Conservation (phyloP, 495 filamentous ascomycete genomes). For the Thozetella sp. region DNA sequence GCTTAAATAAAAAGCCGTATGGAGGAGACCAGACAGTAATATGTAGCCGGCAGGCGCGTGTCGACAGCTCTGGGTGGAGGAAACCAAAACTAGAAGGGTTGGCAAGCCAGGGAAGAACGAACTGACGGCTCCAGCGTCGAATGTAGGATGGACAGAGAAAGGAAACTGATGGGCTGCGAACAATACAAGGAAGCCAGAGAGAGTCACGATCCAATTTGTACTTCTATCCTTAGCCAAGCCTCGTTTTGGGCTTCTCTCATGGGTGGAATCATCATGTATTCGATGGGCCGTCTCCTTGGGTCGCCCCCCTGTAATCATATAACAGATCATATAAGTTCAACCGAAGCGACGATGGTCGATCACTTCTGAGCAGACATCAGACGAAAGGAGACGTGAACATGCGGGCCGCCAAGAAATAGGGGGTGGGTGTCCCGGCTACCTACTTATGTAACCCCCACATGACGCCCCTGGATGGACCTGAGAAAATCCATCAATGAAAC, state of each 20-base stretch:
- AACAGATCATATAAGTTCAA: neutral
- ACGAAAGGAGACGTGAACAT: neutral
- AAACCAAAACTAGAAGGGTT: too few species aligned
- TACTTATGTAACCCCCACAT: neutral
- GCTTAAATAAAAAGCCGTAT: too few species aligned
- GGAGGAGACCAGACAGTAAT: too few species aligned
- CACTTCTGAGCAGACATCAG: neutral
- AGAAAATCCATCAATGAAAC: conserved; percentile 3
- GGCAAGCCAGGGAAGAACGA: neutral
- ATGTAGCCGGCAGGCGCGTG: too few species aligned
- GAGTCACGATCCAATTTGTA: too few species aligned
- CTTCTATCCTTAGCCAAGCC: too few species aligned
- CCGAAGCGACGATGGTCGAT: neutral
- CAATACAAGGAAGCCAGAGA: neutral
- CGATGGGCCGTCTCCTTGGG: too few species aligned
- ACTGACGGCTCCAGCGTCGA: neutral
- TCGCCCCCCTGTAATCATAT: neutral
- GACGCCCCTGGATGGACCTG: neutral
- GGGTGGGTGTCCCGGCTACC: neutral
- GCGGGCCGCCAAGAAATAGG: neutral
- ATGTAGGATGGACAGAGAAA: neutral
- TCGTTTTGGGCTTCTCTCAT: too few species aligned
- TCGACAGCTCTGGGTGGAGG: too few species aligned
- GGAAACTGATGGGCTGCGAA: neutral
- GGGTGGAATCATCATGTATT: too few species aligned